Evolutionary conservation across 192 early-diverging fungal species (phyloP), one percentile per base, ranked within the genome.

Genomic region (Entomortierella parvispora): DNA sequence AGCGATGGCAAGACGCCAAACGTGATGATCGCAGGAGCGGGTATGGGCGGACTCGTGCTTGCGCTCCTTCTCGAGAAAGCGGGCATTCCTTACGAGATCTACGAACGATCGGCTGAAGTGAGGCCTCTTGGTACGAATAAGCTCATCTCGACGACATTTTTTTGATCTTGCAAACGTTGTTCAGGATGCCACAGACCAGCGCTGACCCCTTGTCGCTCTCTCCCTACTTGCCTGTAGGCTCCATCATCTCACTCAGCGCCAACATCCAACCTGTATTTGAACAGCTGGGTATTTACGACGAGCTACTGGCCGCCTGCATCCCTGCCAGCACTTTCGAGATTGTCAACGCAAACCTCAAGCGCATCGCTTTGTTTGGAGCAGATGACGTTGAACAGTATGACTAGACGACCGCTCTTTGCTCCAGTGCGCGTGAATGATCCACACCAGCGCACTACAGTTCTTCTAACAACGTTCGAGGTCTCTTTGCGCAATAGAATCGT

Each of bases 51-150:
- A 18, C 58, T 60, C 14, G 29, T 26, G 14, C 44, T 60, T 11
- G 45, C 34, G 3, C 23, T 40, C 26, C 42, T 60, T 7, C 58
- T 60, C 25, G 20, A 60, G 7, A 44, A 46, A 18, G 42, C 44
- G 20, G 28, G 42, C 2, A 48, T 47, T 12, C 45, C 58, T 12
- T 46, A 46, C 18, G 12, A 45, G 15, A 29, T 60, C 2, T 48
- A n/a, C 5, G 58, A 60, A 23, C 12, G 58, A 60, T 25, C 58
- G n/a, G 1, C 17, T 2, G 17, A 60, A 3, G 58, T 60, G 26
- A 60, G 46, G n/a, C 58, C 58, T 7, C 42, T 60, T 6, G 58
- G 58, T 60, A 60, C 14, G 12, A 40, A 9, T 40, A 40, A 40
- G 12, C 37, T 40, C 37, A 40, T 40, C 37, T 5, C 37, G 5